Conservation (phyloP, 2,329 filamentous ascomycete genomes). For the Zymoseptoria tritici region DNA sequence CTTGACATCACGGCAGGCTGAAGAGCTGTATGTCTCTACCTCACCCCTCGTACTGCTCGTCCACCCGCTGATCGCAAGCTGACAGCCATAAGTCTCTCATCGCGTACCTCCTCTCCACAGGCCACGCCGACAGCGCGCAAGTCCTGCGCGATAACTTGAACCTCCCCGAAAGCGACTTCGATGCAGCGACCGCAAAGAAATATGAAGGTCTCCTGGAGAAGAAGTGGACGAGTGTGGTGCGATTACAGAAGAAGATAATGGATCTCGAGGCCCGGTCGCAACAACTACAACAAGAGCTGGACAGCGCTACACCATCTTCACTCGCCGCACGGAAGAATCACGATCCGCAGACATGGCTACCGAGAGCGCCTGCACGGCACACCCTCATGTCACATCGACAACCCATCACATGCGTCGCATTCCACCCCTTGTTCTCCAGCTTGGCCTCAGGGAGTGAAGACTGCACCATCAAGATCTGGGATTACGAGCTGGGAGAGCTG, state of each 20-base stretch:
- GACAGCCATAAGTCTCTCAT: constrained; percentile 86
- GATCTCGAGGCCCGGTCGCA: constrained; percentile 74
- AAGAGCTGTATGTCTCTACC: constrained; percentile 67
- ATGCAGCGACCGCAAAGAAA: constrained; percentile 78
- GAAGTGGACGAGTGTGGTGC: constrained; percentile 95
- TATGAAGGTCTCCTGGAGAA: constrained; percentile 92
- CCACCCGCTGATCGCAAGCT: constrained; percentile 26
- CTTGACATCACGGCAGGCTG: constrained; percentile 72
- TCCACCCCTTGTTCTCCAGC: constrained; percentile 86
- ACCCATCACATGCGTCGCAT: constrained; percentile 79
- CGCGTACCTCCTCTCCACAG: constrained; percentile 72
- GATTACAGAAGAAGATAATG: constrained; percentile 97
- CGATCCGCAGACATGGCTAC: constrained; percentile 80
- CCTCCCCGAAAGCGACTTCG: constrained; percentile 61
- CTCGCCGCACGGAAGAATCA: constrained; percentile 66
- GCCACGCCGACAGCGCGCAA: constrained; percentile 61
- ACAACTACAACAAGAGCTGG: constrained; percentile 71
- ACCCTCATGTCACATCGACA: constrained; percentile 74
- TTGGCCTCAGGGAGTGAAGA: constrained; percentile 88
- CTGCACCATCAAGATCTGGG: constrained; percentile 93
- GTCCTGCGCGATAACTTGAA: constrained; percentile 70
- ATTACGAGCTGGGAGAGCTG: constrained; percentile 88
- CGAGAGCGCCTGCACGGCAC: constrained; percentile 72
- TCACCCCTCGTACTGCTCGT: constrained; percentile 8
- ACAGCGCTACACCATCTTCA: constrained; percentile 72